Conservation (phyloP, 2,329 filamentous ascomycete genomes). For the Macrophomina pseudophaseolina region DNA sequence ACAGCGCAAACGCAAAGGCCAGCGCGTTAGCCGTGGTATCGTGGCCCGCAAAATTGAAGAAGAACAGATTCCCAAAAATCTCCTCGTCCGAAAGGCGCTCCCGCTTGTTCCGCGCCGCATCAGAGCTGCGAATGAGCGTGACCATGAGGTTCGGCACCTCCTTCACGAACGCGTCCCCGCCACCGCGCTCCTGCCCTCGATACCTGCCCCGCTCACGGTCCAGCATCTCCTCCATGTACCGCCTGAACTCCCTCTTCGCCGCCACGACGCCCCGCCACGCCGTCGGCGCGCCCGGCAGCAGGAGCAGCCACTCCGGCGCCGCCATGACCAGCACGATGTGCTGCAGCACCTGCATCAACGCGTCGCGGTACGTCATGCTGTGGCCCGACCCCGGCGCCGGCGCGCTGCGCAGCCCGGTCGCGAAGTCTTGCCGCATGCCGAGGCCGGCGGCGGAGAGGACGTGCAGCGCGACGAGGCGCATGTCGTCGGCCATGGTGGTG, state of each 20-base stretch:
- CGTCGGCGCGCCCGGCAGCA: background rate
- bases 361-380: conserved; percentile 30
- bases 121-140: background rate
- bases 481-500: conserved; percentile 38
- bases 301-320: conserved; percentile 21
- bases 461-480: conserved; percentile 43
- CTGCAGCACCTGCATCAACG: conserved; percentile 36
- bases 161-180: background rate
- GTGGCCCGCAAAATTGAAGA: conserved; percentile 58
- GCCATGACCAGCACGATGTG: conserved; percentile 33
- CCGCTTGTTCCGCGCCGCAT: background rate
- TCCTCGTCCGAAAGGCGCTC: conserved; percentile 38
- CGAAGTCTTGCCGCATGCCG: conserved; percentile 35
- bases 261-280: background rate
- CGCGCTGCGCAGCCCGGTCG: conserved; percentile 12
- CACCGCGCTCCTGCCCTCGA: background rate
- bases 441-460: conserved; percentile 46
- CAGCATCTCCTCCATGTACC: background rate
- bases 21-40: conserved; percentile 57
- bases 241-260: background rate
- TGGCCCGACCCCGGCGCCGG: conserved; percentile 31
- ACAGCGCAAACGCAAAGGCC: conserved; percentile 49
- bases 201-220: background rate
- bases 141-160: background rate
- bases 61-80: conserved; percentile 57